phyloP scores from a whole-genome alignment of 495 filamentous ascomycete genomes.

The Neurospora pannonica region DNA sequence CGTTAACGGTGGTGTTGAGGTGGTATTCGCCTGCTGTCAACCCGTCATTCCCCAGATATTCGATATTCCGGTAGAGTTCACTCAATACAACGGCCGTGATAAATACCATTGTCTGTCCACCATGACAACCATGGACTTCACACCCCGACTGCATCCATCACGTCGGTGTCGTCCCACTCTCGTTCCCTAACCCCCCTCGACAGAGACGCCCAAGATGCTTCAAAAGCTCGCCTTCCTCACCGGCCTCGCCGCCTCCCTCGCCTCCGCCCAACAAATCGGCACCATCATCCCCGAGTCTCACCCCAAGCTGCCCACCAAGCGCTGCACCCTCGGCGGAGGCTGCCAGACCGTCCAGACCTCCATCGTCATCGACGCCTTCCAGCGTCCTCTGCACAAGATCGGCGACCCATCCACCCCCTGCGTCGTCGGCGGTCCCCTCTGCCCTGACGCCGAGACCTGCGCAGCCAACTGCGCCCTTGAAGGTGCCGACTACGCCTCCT shows the following conservation, averaged over 20 bases:
- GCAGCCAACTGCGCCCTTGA: slow-evolving; percentile 43
- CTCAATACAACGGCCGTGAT: not conserved
- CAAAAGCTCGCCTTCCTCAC: slow-evolving; percentile 5
- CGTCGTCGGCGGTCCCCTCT: slow-evolving; percentile 47
- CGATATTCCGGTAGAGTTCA: not conserved
- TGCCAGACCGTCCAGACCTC: slow-evolving; percentile 44
- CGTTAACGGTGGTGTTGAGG: not conserved
- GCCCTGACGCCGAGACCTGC: slow-evolving; percentile 38
- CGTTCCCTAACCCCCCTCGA: not conserved
- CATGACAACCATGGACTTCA: not conserved
- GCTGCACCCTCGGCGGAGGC: slow-evolving; percentile 41
- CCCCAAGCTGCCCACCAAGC: slow-evolving; percentile 47
- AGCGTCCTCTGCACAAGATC: slow-evolving; percentile 16
- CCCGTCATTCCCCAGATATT: not conserved
- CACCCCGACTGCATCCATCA: not conserved
- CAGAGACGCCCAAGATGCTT: slow-evolving; percentile 2
- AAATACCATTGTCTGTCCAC: not conserved
- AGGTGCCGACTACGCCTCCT: slow-evolving; percentile 36
- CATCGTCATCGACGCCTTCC: slow-evolving; percentile 49
- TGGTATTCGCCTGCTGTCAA: not conserved
- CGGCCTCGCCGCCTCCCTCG: slow-evolving; percentile 4
- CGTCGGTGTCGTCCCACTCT: not conserved
- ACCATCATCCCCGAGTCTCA: slow-evolving; percentile 28
- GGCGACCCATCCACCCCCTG: slow-evolving; percentile 6
- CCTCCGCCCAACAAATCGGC: slow-evolving; percentile 15